Evolutionary conservation across 1,284 basidiomycete species (phyloP), one percentile per base, ranked within the genome.

Genomic region (Ganoderma boninense): DNA sequence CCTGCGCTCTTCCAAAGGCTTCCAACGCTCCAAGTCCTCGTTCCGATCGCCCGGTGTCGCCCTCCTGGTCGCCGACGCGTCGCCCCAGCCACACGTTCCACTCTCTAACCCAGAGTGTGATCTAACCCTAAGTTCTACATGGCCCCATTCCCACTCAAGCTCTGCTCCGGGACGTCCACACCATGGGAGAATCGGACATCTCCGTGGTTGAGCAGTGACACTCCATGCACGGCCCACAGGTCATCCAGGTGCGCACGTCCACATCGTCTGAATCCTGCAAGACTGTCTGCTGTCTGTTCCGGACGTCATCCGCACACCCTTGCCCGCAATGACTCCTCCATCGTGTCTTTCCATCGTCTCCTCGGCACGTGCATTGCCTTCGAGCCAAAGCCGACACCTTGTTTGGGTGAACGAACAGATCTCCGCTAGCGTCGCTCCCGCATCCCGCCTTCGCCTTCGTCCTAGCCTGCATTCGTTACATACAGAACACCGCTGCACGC

Each of bases 71-170:
- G 64, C 73, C 68, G 62, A 68, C 61, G 62, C 70, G 75, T 75
- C 72, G 76, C 76, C 70, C 74, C 77, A 79, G 77, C 79, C 79
- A 79, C 73, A 77, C 62, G 65, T 72, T 76, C 73, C 79, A 75
- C 77, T 76, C 76, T 74, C 71, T 71, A 75, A 78, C 77, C 73
- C 76, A 75, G 80, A 82, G 82, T 84, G 84, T 78, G 76, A 83
- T 84, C 84, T 86, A 87, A 87, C 86, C 85, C 86, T 87, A 86
- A 83, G 80, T 80, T 74, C 74, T 75, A 73, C 76, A 75, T 44
- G 79, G 81, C 79, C 71, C 73, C 76, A 71, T 71, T 75, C 67
- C 76, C 78, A 76, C 80, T 79, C 78, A 40, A 67, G 38, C 69
- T 79, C 68, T 75, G 78, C 81, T 83, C 80, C 75, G 71, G 78